Conservation (phyloP, 2,329 filamentous ascomycete genomes). For the Paramyrothecium sp. region DNA sequence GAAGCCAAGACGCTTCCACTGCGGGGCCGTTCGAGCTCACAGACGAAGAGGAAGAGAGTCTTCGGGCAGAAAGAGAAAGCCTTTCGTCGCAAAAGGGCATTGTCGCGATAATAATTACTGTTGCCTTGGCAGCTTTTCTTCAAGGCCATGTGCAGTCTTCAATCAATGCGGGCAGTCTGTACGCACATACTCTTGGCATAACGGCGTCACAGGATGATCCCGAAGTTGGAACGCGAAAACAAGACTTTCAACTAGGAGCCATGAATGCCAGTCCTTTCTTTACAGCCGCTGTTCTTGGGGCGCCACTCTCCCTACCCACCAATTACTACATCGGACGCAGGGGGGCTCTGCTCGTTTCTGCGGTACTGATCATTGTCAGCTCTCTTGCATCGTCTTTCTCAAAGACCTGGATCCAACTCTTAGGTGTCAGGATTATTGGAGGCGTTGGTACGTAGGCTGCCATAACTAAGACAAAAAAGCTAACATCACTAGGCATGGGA, state of each 20-base stretch:
- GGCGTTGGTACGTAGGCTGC: constrained; percentile 21
- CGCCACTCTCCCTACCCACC: constrained; percentile 32
- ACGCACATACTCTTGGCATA: constrained; percentile 7
- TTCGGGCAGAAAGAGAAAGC: constrained; percentile 27
- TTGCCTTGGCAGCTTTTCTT: constrained; percentile 39
- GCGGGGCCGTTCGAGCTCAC: constrained; percentile 10
- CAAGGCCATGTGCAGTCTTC: constrained; percentile 41
- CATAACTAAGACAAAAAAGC: neutral
- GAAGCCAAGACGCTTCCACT: neutral
- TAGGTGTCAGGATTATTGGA: constrained; percentile 28
- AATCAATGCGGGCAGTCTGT: constrained; percentile 36
- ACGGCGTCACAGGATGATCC: neutral
- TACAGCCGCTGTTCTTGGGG: constrained; percentile 31
- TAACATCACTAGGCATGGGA: constrained; percentile 36
- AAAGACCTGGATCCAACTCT: constrained; percentile 24
- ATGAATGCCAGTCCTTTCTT: constrained; percentile 36
- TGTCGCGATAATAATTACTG: constrained; percentile 32
- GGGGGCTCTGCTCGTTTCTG: constrained; percentile 35
- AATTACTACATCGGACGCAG: constrained; percentile 36
- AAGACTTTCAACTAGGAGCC: constrained; percentile 19
- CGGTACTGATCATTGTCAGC: constrained; percentile 33
- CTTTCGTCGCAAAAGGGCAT: constrained; percentile 29
- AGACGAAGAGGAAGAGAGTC: constrained; percentile 24
- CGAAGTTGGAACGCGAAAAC: neutral
- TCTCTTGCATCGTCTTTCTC: constrained; percentile 32